Evolutionary conservation across 768 basidiomycete species (phyloP).

Genomic region (Candolleomyces efflorescens): DNA sequence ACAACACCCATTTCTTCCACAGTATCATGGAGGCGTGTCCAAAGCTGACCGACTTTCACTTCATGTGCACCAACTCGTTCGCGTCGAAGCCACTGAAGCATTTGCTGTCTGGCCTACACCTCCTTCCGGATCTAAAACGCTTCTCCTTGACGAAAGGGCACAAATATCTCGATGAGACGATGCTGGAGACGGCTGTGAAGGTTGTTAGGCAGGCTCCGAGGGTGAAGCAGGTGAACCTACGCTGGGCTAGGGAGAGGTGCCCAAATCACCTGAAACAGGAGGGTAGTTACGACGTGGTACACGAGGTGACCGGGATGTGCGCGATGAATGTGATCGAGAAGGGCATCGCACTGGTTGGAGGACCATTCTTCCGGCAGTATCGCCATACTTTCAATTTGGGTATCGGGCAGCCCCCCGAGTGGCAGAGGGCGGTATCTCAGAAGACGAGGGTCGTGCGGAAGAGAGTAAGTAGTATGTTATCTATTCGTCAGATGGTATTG

Average conservation of each 20-base stretch:
- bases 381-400: background rate
- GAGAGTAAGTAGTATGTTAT: constrained; percentile 4
- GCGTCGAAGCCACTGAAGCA: constrained; percentile 40
- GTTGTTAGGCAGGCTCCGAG: constrained; percentile 29
- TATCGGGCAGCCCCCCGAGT: constrained; percentile 8
- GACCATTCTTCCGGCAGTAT: constrained; percentile 33
- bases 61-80: constrained; percentile 48
- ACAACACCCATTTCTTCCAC: constrained; percentile 30
- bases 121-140: constrained; percentile 36
- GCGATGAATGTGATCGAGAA: constrained; percentile 30
- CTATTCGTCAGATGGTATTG: background rate
- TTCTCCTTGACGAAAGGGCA: constrained; percentile 49
- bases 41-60: constrained; percentile 42
- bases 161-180: constrained; percentile 40
- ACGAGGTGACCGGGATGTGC: constrained; percentile 15
- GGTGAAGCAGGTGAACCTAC: constrained; percentile 39
- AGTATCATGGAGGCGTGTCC: constrained; percentile 32
- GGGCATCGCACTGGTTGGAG: constrained; percentile 38
- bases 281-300: constrained; percentile 36
- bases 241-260: constrained; percentile 46
- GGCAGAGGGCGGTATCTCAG: constrained; percentile 1
- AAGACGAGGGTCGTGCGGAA: background rate
- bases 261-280: constrained; percentile 48
- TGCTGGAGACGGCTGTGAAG: constrained; percentile 37
- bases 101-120: constrained; percentile 31